phyloP scores from a whole-genome alignment of 116 monocot species.

The Cymodocea nodosa region DNA sequence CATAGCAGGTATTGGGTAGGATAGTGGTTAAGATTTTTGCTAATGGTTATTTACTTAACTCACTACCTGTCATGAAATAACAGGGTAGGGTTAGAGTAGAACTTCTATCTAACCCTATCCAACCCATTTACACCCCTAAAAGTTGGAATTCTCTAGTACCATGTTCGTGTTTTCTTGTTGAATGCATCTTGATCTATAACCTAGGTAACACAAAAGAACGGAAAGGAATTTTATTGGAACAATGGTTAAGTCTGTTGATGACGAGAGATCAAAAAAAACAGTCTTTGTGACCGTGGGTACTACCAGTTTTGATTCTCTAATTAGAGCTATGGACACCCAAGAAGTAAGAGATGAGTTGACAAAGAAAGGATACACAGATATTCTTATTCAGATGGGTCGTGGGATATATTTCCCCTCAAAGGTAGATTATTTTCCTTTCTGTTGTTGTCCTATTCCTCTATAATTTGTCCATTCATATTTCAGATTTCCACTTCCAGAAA shows the following conservation, averaged over 20 bases:
- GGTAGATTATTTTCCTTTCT: neutral
- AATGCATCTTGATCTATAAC: too few species aligned
- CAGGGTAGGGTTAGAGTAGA: too few species aligned
- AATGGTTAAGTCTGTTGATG: slow-evolving; percentile 2
- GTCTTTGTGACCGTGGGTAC: slow-evolving; percentile 96
- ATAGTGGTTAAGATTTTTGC: too few species aligned
- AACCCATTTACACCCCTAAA: too few species aligned
- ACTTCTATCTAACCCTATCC: too few species aligned
- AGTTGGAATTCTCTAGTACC: too few species aligned
- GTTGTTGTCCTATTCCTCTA: neutral
- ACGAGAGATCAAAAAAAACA: slow-evolving; percentile 10
- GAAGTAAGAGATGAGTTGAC: slow-evolving; percentile 47
- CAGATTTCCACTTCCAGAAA: neutral
- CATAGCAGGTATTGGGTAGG: too few species aligned
- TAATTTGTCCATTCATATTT: neutral
- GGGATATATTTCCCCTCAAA: slow-evolving; percentile 49
- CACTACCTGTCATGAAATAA: too few species aligned
- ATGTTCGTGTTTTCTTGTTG: too few species aligned
- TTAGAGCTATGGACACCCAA: slow-evolving; percentile 40
- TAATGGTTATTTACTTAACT: too few species aligned
- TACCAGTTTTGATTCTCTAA: slow-evolving; percentile 73
- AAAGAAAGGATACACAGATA: slow-evolving; percentile 49
- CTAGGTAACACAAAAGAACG: too few species aligned
- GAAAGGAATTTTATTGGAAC: neutral
- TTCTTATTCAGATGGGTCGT: slow-evolving; percentile 91